These are phyloP conservation scores for Cercospora sojina DNA, from an alignment of 2,329 filamentous ascomycete species.

Conservation along the genomic window DNA sequence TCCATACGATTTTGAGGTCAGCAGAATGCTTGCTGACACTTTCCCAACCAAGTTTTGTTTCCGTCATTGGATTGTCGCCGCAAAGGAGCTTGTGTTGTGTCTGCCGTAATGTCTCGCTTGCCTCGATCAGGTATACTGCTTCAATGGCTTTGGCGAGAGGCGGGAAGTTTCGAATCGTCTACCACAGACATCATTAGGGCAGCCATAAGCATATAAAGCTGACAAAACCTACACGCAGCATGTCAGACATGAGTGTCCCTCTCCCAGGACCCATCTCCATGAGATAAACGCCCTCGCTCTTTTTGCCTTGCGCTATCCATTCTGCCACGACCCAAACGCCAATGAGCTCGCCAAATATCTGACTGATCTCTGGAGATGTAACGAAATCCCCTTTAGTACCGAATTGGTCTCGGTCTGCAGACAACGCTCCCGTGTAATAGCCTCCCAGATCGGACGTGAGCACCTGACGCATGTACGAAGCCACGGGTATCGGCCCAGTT, in stretches of 20 bases:
- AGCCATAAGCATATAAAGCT: not conserved
- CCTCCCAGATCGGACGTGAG: conserved; percentile 86
- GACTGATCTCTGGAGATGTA: conserved; percentile 95
- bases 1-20: conserved; percentile 76
- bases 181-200: conserved; percentile 20
- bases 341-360: conserved; percentile 91
- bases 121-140: conserved; percentile 90
- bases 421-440: conserved; percentile 77
- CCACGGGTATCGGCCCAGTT: conserved; percentile 87
- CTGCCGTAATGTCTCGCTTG: conserved; percentile 74
- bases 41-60: conserved; percentile 71
- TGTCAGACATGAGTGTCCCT: conserved; percentile 95
- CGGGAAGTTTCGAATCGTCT: conserved; percentile 85
- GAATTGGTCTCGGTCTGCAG: conserved; percentile 76
- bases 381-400: conserved; percentile 93
- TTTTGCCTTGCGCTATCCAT: conserved; percentile 88
- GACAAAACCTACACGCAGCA: conserved; percentile 67
- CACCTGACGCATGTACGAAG: conserved; percentile 98
- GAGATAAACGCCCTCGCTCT: conserved; percentile 72
- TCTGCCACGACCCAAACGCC: conserved; percentile 95
- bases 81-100: conserved; percentile 82
- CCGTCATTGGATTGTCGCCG: conserved; percentile 65
- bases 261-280: conserved; percentile 93
- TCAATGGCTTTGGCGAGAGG: conserved; percentile 74
- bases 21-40: conserved; percentile 73